Conservation (phyloP, 176 grass and related monocot genomes). For the Sorghum bicolor region DNA sequence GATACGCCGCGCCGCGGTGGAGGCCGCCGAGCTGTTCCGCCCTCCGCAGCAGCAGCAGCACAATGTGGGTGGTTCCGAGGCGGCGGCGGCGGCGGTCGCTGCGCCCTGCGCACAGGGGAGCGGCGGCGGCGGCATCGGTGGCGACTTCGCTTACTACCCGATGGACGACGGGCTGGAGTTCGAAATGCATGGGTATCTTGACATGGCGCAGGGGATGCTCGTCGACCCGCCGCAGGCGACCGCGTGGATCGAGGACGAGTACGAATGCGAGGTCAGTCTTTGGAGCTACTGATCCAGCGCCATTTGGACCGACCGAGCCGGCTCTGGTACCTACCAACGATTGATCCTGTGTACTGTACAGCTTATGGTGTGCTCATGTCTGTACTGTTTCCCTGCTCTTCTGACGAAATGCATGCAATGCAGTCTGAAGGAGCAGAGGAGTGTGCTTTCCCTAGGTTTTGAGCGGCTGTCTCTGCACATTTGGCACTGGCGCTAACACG, state of each 20-base stretch:
- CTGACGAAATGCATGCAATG: conserved; percentile 17
- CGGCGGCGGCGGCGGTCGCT: not conserved
- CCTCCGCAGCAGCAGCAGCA: not conserved
- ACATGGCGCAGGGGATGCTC: conserved; percentile 75
- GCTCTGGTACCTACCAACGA: not conserved
- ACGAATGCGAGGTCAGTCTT: conserved; percentile 39
- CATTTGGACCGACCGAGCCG: not conserved
- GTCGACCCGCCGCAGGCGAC: conserved; percentile 47
- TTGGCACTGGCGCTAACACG: conserved; percentile 31
- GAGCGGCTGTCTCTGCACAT: conserved; percentile 17
- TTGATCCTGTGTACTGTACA: not conserved
- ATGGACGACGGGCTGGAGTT: conserved; percentile 48
- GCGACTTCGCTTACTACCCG: conserved; percentile 5
- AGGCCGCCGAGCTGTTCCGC: conserved; percentile 51
- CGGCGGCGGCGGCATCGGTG: not conserved
- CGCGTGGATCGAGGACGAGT: conserved; percentile 28
- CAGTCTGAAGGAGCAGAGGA: conserved; percentile 20
- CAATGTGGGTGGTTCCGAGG: not conserved
- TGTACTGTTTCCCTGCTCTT: conserved; percentile 23
- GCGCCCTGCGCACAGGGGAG: not conserved
- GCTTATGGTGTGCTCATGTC: not conserved
- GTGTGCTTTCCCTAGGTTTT: conserved; percentile 28
- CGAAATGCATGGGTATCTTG: conserved; percentile 63
- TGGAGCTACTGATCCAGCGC: conserved; percentile 52
- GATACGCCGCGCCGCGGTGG: conserved; percentile 61